Evolutionary conservation across 345 rosid species (phyloP).

Genomic region (Populus tremula): DNA sequence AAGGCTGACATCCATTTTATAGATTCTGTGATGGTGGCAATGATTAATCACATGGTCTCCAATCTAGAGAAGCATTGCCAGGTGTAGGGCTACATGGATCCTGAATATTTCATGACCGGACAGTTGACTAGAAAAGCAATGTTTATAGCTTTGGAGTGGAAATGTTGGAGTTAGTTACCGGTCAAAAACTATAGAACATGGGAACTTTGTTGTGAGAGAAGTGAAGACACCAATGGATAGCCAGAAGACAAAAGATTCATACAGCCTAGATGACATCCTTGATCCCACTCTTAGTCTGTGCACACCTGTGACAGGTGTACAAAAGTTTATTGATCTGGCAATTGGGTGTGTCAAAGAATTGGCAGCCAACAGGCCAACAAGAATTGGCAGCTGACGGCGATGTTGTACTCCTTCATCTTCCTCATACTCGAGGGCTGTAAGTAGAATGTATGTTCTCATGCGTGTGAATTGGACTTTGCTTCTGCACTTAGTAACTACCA

Average conservation of each 20-base stretch:
- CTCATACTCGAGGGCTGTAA: too few species aligned
- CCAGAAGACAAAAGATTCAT: background rate
- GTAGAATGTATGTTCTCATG: too few species aligned
- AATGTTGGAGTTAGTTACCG: slow-evolving; percentile 30
- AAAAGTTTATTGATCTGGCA: slow-evolving; percentile 4
- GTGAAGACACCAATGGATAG: slow-evolving; percentile 18
- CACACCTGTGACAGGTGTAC: background rate
- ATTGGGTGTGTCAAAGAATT: slow-evolving; percentile 54
- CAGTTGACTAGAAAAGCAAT: slow-evolving; percentile 29
- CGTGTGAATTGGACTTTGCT: too few species aligned
- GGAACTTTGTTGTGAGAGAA: slow-evolving; percentile 23
- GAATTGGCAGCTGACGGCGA: too few species aligned
- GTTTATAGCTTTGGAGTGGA: slow-evolving; percentile 34
- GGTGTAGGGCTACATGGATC: slow-evolving; percentile 33
- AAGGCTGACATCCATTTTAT: too few species aligned
- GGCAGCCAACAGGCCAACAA: slow-evolving; percentile 61
- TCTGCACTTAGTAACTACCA: too few species aligned
- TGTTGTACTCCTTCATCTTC: too few species aligned
- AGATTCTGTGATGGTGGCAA: too few species aligned
- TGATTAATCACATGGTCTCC: too few species aligned
- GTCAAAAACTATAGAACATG: slow-evolving; percentile 22
- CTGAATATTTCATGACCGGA: slow-evolving; percentile 32
- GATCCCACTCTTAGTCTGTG: background rate
- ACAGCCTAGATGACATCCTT: background rate
- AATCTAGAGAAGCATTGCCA: too few species aligned